Evolutionary conservation across 202 grass and related monocot species (phyloP), one percentile per base, ranked within the genome.

Genomic region (Eragrostis tef): DNA sequence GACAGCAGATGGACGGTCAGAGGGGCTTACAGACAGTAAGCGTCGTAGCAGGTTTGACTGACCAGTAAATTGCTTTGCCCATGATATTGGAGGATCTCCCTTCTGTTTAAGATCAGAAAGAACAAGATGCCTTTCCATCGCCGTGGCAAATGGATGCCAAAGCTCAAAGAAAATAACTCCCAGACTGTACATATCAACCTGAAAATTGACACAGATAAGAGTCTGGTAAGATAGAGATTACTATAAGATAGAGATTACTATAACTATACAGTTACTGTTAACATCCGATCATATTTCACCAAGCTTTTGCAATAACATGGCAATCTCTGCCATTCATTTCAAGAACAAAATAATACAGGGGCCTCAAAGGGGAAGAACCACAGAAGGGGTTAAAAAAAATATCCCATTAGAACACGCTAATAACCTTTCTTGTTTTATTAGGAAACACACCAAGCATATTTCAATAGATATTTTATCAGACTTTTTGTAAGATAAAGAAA

Each of bases 161-260:
- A 98, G 90, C 90, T 98, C 95, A 81, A 98, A 98, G 69, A 98
- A 98, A 88, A 98, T 98, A 39, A 98, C 88, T 78, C 95, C 95
- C 49, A 94, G 80, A 86, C 95, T 98, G 73, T 98, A 98, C 92
- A 98, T 98, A 73, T 98, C 95, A 74, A 93, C 95, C 95, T 98
- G 79, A 82, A 74, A 86, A 86, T 71, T 15, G 25, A 45, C 20
- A 70, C 27, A 89, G 29, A 65, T 53, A 73, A 68, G 60, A 80
- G 7, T 49, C 16, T 53, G 13, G 22, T 49, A 80, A 82, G 29
- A 22, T 87, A 58, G 22, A 83, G 45, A 78, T 9, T 67, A 50
- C 12, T 74, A 25, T 15, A 31, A 68, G 17, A 3, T 63, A 74
- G 39, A n/a, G n/a, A n/a, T 46, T 60, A 43, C 1, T 60, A 54